A percentile compares a stretch with the other conserved stretches of the same genome.
phyloP scores from a whole-genome alignment of 2,329 filamentous ascomycete species.

The Paecilomyces fulvus region DNA sequence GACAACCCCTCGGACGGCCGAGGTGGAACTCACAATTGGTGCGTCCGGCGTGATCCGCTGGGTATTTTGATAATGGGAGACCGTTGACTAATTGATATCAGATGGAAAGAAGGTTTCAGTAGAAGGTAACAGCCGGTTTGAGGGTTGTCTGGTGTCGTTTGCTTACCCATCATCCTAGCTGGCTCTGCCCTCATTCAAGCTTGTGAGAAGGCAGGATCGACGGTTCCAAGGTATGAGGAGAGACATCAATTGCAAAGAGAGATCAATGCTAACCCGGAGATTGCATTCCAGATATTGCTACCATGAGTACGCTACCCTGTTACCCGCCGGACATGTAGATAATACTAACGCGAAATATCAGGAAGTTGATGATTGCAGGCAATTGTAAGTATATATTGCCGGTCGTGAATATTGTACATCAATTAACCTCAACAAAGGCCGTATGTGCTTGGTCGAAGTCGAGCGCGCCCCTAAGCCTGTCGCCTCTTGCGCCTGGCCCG shows the following conservation, averaged over 20 bases:
- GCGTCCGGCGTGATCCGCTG: slow-evolving; percentile 53
- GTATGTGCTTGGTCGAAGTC: slow-evolving; percentile 99
- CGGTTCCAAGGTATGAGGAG: slow-evolving; percentile 65
- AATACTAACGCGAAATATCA: slow-evolving; percentile 32
- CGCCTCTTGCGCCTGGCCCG: slow-evolving; percentile 96
- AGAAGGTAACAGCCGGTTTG: slow-evolving; percentile 59
- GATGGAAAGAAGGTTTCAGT: slow-evolving; percentile 98
- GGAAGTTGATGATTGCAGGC: slow-evolving; percentile 96
- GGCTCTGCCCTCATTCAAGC: slow-evolving; percentile 96
- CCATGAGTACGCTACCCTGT: slow-evolving; percentile 65
- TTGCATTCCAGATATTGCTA: slow-evolving; percentile 73
- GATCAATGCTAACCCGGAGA: slow-evolving; percentile 22
- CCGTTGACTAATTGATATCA: slow-evolving; percentile 35
- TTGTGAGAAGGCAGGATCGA: slow-evolving; percentile 93
- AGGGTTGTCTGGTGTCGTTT: slow-evolving; percentile 2
- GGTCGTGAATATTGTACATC: background rate
- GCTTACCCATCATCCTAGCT: slow-evolving; percentile 48
- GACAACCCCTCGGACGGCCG: slow-evolving; percentile 68
- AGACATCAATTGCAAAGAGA: background rate
- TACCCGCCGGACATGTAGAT: slow-evolving; percentile 11
- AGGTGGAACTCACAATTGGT: slow-evolving; percentile 97
- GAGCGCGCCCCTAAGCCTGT: slow-evolving; percentile 94
- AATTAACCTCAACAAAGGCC: slow-evolving; percentile 35
- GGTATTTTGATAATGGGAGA: slow-evolving; percentile 20
- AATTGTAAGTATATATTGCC: slow-evolving; percentile 55